Evolutionary conservation across 768 basidiomycete genomes (phyloP), one percentile per base, ranked within the genome.

Genomic region (Trametes villosa): DNA sequence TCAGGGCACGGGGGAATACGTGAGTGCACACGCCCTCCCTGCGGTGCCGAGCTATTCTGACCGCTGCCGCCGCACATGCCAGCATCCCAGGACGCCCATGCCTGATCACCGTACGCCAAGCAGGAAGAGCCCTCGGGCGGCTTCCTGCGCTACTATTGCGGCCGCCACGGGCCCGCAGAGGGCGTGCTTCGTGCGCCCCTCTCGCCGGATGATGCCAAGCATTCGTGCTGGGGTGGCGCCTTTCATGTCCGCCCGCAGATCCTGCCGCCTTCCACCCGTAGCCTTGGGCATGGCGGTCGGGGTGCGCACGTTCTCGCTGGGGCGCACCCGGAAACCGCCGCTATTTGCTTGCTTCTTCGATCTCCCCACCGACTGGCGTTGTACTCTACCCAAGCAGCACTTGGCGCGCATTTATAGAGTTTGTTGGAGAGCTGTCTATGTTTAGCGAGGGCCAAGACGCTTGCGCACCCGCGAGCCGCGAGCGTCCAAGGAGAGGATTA

Each of bases 141-240:
- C 31, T 33, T 22, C 31, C 50, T 40, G 7, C 22, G 34, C 36
- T 15, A 17, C 24, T 18, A 40, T 27, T 52, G 50, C 24, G 27
- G 24, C 41, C 41, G 40, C 12, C 5, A 12, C 52, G 38, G 22
- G 26, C 29, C 41, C 30, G 17, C 26, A 30, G 17, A 27, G 13
- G 22, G 31, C 40, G 27, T 26, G 30, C 41, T 17, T 31, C 26
- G 11, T 18, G 15, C 30, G 33, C 45, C 22, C n/a, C 33, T 18
- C 44, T 6, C 45, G 18, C n/a, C 17, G 29, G 13, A 48, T 36
- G 45, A 56, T 46, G 55, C 55, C 55, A 56, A 56, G 55, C 55
- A 56, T 48, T 47, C 46, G 13, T 17, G 27, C 1, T 11, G 8
- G 3, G 9, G 18, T 33, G 48, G 48, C 48, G 48, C 29, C 9